Evolutionary conservation across 2,329 filamentous ascomycete genomes (phyloP), one percentile per base, ranked within the genome.

Genomic region (Talaromyces verruculosus): DNA sequence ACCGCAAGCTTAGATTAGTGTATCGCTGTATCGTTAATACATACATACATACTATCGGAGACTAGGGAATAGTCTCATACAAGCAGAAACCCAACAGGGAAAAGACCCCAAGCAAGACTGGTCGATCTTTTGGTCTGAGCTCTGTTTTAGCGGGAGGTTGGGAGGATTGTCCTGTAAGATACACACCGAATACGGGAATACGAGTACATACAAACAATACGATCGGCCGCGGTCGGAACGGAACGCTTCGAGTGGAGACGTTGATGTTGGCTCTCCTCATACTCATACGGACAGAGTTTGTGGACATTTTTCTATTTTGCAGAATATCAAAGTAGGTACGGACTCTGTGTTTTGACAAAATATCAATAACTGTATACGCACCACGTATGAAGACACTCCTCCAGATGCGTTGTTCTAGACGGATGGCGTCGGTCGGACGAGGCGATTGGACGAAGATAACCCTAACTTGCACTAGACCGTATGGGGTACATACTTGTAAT

Each of bases 111-210:
- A 45, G 25, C 58, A 61, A 30, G 58, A 33, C 43, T 35, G 49
- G 62, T 64, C 62, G 62, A 64, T 64, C 62, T 43, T 64, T 43
- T 60, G 63, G 66, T 58, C 60, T 47, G 67, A 67, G 63, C 63
- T 71, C 70, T 68, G 67, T 70, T 71, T 69, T 71, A 71, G 68
- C 67, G 67, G 69, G 69, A 68, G 69, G 65, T 66, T 68, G 67
- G 69, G 55, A 64, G 39, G n/a, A 37, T 39, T n/a, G 43, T 10
- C 19, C 43, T 22, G 43, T 33, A 53, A 53, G 1, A 30, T 53
- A 53, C 49, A 53, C 7, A 15, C 49, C 49, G 33, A 57, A 37
- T 25, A 55, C 51, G 28, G 6, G 30, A 55, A 35, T 37, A 55
- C 28, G 10, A 13, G n/a, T 35, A 35, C 51, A 15, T 55, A 55